Evolutionary conservation across 1,139 yeast species (phyloP).

Genomic region (Nematodospora anomalae): DNA sequence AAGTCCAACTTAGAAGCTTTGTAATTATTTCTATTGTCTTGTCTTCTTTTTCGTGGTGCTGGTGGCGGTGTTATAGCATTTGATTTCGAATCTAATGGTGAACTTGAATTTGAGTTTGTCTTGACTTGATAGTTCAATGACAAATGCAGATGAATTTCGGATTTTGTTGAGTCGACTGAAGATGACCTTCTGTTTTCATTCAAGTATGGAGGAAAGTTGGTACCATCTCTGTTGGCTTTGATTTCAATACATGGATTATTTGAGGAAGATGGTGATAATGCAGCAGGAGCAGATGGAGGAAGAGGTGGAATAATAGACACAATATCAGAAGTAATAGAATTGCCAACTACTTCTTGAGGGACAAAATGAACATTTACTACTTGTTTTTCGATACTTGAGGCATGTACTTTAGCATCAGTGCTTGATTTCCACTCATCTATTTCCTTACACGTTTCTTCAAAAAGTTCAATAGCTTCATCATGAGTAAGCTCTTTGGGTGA

Average conservation of each 20-base stretch:
- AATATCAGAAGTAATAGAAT: background rate
- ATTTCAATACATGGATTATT: conserved; percentile 7
- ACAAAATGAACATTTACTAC: background rate
- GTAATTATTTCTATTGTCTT: conserved; percentile 3
- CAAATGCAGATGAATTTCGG: conserved; percentile 11
- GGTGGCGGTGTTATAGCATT: conserved; percentile 1
- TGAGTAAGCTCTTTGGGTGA: conserved; percentile 9
- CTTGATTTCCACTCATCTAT: conserved; percentile 15
- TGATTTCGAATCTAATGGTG: conserved; percentile 8
- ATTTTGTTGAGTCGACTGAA: conserved; percentile 11
- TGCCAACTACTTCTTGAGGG: background rate
- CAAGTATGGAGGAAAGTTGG: conserved; percentile 1
- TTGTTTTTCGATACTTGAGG: background rate
- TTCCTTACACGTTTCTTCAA: conserved; percentile 16
- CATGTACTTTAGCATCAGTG: background rate
- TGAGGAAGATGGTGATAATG: background rate
- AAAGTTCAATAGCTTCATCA: conserved; percentile 13
- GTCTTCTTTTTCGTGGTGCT: conserved; percentile 7
- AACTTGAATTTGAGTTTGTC: conserved; percentile 7
- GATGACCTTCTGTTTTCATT: conserved; percentile 9
- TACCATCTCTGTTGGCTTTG: conserved; percentile 1
- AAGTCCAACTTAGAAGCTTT: conserved; percentile 11
- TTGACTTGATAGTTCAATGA: conserved; percentile 8
- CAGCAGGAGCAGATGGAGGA: background rate
- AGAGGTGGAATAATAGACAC: background rate